Conservation (phyloP, 2,329 filamentous ascomycete species). For the Hypocreales sp. region DNA sequence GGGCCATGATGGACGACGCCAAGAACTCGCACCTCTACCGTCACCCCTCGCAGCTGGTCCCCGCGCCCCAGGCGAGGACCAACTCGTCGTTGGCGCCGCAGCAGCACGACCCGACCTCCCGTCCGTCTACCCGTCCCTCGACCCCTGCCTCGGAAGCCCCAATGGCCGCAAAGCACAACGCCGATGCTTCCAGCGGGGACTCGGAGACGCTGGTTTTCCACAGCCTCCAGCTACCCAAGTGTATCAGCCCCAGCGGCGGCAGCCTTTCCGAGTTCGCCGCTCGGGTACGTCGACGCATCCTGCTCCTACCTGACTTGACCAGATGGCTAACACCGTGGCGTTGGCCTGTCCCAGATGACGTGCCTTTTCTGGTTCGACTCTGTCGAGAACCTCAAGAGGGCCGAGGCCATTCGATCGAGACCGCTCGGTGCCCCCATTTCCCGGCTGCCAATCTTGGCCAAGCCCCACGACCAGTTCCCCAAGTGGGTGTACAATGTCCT, state of each 20-base stretch:
- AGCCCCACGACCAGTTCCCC: constrained; percentile 64
- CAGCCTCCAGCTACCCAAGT: constrained; percentile 55
- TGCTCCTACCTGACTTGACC: no score
- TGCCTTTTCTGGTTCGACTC: constrained; percentile 97
- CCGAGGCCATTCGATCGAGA: constrained; percentile 42
- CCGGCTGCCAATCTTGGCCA: constrained; percentile 53
- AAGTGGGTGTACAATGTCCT: constrained; percentile 91
- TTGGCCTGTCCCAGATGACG: no score
- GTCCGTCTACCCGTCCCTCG: constrained; percentile 18
- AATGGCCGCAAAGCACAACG: constrained; percentile 12
- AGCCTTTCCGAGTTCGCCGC: constrained; percentile 73
- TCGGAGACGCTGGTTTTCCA: constrained; percentile 34
- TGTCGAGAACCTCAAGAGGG: constrained; percentile 59
- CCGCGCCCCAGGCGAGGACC: constrained; percentile 6
- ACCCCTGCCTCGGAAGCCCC: constrained; percentile 19
- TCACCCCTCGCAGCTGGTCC: constrained; percentile 8
- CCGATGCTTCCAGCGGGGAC: constrained; percentile 19
- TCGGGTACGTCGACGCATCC: no score
- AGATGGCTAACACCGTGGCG: constrained; percentile 9
- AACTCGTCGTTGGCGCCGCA: constrained; percentile 1
- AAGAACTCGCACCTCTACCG: constrained; percentile 15
- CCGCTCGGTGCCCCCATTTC: constrained; percentile 24
- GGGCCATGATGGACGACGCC: constrained; percentile 17
- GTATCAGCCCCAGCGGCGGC: constrained; percentile 61
- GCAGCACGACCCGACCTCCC: constrained; percentile 9